Evolutionary conservation across 306 rosid species (phyloP).

Genomic region (Aeschynomene evenia): DNA sequence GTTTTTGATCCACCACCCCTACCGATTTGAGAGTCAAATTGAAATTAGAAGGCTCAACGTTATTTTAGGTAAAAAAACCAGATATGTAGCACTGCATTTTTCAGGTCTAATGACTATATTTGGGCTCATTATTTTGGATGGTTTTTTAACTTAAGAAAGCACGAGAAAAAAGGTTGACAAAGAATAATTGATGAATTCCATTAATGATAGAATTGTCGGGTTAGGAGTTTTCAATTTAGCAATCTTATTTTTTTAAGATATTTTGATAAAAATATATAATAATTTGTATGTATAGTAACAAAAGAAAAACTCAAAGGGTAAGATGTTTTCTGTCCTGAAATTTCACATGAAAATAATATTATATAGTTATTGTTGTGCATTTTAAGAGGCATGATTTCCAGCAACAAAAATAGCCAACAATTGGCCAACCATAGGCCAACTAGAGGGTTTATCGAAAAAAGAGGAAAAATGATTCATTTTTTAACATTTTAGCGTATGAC

Average conservation of each 20-base stretch:
- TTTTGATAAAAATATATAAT: not conserved
- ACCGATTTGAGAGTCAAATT: slow-evolving; percentile 38
- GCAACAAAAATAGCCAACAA: too few relatives aligned
- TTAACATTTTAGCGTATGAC: too few relatives aligned
- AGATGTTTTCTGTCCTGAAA: too few relatives aligned
- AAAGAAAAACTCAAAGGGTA: too few relatives aligned
- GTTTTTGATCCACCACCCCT: slow-evolving; percentile 32
- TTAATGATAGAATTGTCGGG: slow-evolving; percentile 11
- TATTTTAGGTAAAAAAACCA: slow-evolving; percentile 37
- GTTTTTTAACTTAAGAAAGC: slow-evolving; percentile 41
- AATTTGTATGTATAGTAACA: not conserved
- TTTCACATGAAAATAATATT: too few relatives aligned
- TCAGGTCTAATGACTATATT: slow-evolving; percentile 37
- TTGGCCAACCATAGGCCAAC: too few relatives aligned
- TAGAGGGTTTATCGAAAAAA: too few relatives aligned
- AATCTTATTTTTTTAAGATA: not conserved
- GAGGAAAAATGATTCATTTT: too few relatives aligned
- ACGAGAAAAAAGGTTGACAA: slow-evolving; percentile 62
- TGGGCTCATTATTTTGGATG: slow-evolving; percentile 24
- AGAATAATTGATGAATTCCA: slow-evolving; percentile 9
- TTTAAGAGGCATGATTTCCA: too few relatives aligned
- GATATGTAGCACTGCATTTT: slow-evolving; percentile 31
- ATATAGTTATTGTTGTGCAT: too few relatives aligned
- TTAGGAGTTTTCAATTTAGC: not conserved
- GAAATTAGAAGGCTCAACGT: slow-evolving; percentile 42